Base-by-base conservation (phyloP, 116 monocot species). In the Cymodocea nodosa region DNA sequence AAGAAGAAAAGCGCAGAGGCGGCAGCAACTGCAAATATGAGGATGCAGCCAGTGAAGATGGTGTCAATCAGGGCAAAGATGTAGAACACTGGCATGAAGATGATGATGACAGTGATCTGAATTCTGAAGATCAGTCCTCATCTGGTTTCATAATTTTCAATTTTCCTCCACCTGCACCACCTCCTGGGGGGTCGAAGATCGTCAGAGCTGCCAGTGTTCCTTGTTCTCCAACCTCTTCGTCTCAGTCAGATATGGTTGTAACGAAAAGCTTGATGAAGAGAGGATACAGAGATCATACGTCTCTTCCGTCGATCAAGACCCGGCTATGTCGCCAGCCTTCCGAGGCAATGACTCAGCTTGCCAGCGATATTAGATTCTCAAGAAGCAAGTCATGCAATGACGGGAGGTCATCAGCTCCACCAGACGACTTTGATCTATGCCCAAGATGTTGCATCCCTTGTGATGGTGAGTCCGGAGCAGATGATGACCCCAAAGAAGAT, bases 311-410 rank as follows among this genome's bases (percentile, higher is more conserved):
- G 15, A 23, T 25, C 44, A 54, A 58, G 3, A 67, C 67, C 15
- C 69, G 35, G n/a, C 61, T 61, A 7, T n/a, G 37, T 69, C 71
- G 61, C 35, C 68, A 75, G 62, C 71, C 54, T 6, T 63, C 75
- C 18, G 6, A 50, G 2, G 68, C 62, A 10, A 16, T 51, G 15
- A 35, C 23, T 36, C 57, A 13, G 9, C 55, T 62, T 12, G 35
- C 59, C 3, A 25, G 2, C 23, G 74, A 60, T 17, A 15, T 18
- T 15, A 18, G n/a, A 19, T 23, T 74, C 6, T 50, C 13, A n/a
- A 60, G 75, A 15, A 75, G 78, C 75, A 83, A 78, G 72, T 78
- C 75, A 35, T 70, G 73, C 50, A 67, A 62, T n/a, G 77, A 77
- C 10, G 78, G 73, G 48, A 56, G 79, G 56, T 68, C 73, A 6